Evolutionary conservation across 164 flowering plant species (phyloP), one percentile per base, ranked within the genome.

Genomic region (Chloranthus sessilifolius): DNA sequence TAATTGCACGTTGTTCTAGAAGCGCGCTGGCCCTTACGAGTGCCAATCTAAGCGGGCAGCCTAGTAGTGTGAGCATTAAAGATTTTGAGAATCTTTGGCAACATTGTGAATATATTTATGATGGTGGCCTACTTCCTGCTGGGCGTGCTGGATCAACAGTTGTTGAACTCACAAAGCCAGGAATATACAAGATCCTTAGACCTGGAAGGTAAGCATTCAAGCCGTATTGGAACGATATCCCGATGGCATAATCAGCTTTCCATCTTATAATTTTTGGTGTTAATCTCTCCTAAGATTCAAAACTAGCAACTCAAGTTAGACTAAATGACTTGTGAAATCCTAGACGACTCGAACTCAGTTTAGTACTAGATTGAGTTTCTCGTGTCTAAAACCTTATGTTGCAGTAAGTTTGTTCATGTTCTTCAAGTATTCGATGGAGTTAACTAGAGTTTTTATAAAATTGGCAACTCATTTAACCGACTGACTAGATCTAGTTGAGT

Each of bases 121-220:
- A 92, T 61, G 90, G 95, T 14, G 97, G 97, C 19, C 52, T 74
- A 49, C 92, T 94, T 54, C 95, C 97, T 22, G 62, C 81, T 5
- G 92, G 97, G 15, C 95, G 92, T 29, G 85, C 90, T 37, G 97
- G 99, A 57, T 94, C 99, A 31, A 94, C 97, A 3, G 67, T 89
- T 37, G 82, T 94, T 41, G 99, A 86, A 62, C 85, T 94, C 56
- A 80, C 82, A 33, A 66, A 23, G 43, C 68, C 44, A 20, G 95
- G 96, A 37, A 67, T 52, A 44, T 92, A 79, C 76, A 86, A 80
- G 72, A 82, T 92, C 49, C 74, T 92, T 15, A 71, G 99, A 58
- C 75, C 89, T 23, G 97, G 99, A 64, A 88, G 97, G 99, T 92
- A 70, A 66, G 50, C 35, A 29, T 22, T 6, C 6, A 57, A 19